Conservation (phyloP, 371 early-diverging fungal genomes). For the Zancudomyces culisetae region DNA sequence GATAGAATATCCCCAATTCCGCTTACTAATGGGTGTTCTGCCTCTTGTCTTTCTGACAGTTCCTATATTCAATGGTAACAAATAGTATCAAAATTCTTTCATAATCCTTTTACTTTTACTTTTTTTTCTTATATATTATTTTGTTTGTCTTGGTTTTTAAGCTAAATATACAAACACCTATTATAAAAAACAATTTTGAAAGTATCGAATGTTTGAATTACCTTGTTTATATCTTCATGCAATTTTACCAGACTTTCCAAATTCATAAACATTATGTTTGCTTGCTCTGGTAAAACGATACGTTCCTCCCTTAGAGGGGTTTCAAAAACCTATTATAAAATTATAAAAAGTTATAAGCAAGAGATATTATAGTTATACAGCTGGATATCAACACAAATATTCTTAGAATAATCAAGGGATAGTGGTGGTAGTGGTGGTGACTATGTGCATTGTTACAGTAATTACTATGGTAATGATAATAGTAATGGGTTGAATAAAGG, state of each 20-base stretch:
- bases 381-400: too few species aligned
- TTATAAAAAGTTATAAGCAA: too few species aligned
- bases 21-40: constrained; percentile 28
- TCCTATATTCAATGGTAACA: background rate
- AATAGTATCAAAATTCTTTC: background rate
- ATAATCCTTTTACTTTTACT: background rate
- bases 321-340: constrained; percentile 21
- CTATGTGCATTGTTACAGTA: too few species aligned
- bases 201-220: background rate
- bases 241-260: constrained; percentile 23
- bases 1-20: constrained; percentile 34
- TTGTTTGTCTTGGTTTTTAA: too few species aligned
- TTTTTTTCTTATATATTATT: too few species aligned
- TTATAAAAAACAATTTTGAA: background rate
- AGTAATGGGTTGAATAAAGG: too few species aligned
- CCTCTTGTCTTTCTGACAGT: constrained; percentile 28
- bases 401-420: too few species aligned
- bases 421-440: too few species aligned
- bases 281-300: constrained; percentile 24
- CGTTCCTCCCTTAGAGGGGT: constrained; percentile 23
- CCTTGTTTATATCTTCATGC: constrained; percentile 23
- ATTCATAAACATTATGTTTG: constrained; percentile 31
- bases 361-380: too few species aligned
- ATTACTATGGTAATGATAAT: too few species aligned
- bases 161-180: background rate